These are phyloP conservation scores for Aspergillus vadensis DNA, from an alignment of 2,329 filamentous ascomycete genomes.

Conservation along the genomic window DNA sequence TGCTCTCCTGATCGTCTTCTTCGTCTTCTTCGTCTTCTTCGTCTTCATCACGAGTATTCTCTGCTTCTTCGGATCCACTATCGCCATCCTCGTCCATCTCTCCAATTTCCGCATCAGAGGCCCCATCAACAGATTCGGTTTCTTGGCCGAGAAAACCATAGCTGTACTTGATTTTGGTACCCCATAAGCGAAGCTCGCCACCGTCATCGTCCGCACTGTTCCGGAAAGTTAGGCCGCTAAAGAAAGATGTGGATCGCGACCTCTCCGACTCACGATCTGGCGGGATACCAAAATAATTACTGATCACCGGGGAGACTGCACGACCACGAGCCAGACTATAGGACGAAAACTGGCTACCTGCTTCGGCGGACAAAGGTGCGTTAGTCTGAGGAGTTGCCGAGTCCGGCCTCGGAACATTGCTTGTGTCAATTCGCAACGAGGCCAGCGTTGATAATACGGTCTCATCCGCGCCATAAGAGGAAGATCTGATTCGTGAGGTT, in stretches of 20 bases:
- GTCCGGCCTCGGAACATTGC: conserved; percentile 25
- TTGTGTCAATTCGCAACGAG: conserved; percentile 33
- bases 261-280: conserved; percentile 34
- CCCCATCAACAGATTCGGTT: conserved; percentile 26
- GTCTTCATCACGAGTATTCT: conserved; percentile 50
- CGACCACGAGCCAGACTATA: conserved; percentile 42
- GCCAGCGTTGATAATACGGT: conserved; percentile 24
- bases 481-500: conserved; percentile 27
- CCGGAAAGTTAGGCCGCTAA: conserved; percentile 23
- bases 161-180: conserved; percentile 47
- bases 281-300: conserved; percentile 49
- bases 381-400: conserved; percentile 21
- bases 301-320: conserved; percentile 46
- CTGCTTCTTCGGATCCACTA: conserved; percentile 42
- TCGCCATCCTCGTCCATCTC: conserved; percentile 22
- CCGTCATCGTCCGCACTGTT: conserved; percentile 50
- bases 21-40: conserved; percentile 55
- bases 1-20: conserved; percentile 51
- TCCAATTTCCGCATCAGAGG: conserved; percentile 24
- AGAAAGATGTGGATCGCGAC: conserved; percentile 33
- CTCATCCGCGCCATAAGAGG: conserved; percentile 31
- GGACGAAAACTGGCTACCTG: conserved; percentile 31
- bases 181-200: conserved; percentile 63
- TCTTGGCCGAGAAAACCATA: conserved; percentile 39
- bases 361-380: conserved; percentile 23